phyloP scores from a whole-genome alignment of 768 basidiomycete genomes.

The Agaricus blazei region DNA sequence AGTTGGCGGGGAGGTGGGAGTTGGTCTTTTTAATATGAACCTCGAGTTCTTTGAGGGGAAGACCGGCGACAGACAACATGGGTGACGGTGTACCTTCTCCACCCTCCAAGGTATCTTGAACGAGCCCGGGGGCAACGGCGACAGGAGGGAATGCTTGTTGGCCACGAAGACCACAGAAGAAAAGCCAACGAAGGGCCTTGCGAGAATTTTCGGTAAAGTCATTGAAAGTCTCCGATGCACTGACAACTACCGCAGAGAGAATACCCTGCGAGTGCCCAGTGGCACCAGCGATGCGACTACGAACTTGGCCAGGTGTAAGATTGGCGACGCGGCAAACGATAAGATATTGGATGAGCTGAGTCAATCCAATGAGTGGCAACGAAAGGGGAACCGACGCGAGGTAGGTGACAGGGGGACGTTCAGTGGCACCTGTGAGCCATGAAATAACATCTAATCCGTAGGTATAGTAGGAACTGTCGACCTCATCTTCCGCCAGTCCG shows the following conservation, averaged over 20 bases:
- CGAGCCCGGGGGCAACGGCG: constrained; percentile 81
- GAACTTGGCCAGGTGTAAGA: constrained; percentile 76
- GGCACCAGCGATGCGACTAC: constrained; percentile 70
- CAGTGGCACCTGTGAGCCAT: constrained; percentile 71
- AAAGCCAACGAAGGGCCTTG: constrained; percentile 89
- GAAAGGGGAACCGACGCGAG: constrained; percentile 92
- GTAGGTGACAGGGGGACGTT: constrained; percentile 79
- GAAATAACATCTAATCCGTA: constrained; percentile 77
- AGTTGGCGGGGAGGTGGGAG: constrained; percentile 72
- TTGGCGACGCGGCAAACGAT: constrained; percentile 71
- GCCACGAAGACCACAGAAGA: constrained; percentile 89
- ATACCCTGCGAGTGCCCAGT: constrained; percentile 99
- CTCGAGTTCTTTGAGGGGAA: constrained; percentile 71
- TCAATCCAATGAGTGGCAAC: constrained; percentile 92
- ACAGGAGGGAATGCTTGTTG: constrained; percentile 93
- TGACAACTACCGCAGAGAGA: constrained; percentile 86
- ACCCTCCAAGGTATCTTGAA: constrained; percentile 84
- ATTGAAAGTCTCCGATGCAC: constrained; percentile 72
- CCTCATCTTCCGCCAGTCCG: constrained; percentile 61
- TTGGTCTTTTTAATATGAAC: constrained; percentile 85
- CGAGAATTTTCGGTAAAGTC: constrained; percentile 70
- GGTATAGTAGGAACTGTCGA: constrained; percentile 61
- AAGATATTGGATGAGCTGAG: constrained; percentile 92
- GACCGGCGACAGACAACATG: constrained; percentile 89
- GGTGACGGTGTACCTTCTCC: constrained; percentile 92